Evolutionary conservation across 331 rosid species (phyloP), one percentile per base, ranked within the genome.

Genomic region (Arachis monticola): DNA sequence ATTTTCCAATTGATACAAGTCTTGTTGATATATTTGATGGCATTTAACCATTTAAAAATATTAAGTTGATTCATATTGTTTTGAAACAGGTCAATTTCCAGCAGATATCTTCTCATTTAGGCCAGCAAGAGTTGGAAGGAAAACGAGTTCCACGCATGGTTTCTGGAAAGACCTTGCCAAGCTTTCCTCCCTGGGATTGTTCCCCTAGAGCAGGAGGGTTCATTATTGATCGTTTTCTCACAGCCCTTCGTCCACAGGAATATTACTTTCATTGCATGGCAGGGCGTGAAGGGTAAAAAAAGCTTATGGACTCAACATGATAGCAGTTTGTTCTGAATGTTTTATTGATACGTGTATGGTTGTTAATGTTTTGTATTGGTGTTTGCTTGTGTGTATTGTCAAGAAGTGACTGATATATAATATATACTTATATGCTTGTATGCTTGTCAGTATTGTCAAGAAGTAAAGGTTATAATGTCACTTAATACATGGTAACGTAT

Each of bases 221-320:
- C 83, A 87, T 92, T 74, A 86, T 87, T 79, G 99, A 94, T 70
- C 92, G 97, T 77, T 94, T 94, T 87, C 99, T 94, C 79, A 86
- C 97, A 8, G 99, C 92, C 70, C 97, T 94, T 75, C 97, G 84
- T 35, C 97, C 97, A 14, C 97, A 92, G 82, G 99, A 94, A 80
- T 94, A 86, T 79, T 94, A 94, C 86, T 94, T 94, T 69, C 99
- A 94, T 79, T 94, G 97, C 77, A 94, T 94, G 99, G 97, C 97
- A 67, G 97, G 99, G 65, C 97, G 99, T 81, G 99, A 92, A 87
- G 97, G 97, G 99, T 92, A 92, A 85, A 64, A 47, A 58, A 41
- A 31, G 70, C 46, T 79, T 63, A 75, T 60, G 3, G 47, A 74
- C 55, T 55, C n/a, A 57, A 57, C 40, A 45, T 53, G 6, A 75